These are phyloP conservation scores for Hymenoscyphus albidus DNA, from an alignment of 2,329 filamentous ascomycete species.

Conservation along the genomic window DNA sequence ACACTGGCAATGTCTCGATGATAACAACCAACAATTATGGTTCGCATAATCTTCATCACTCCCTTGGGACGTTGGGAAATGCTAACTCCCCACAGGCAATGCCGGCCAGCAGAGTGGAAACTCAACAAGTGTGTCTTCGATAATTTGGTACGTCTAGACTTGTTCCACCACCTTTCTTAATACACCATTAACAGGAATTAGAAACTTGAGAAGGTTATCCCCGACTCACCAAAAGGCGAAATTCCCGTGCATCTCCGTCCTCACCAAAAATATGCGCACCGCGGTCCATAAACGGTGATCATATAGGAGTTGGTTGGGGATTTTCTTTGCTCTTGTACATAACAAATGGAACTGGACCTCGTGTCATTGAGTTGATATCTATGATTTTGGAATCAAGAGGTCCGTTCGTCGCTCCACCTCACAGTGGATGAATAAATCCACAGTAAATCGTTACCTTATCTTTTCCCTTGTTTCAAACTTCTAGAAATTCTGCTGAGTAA, in stretches of 20 bases:
- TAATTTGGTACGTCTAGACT: slow-evolving; percentile 69
- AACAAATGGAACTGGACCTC: neutral
- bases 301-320: neutral
- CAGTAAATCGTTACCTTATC: no score
- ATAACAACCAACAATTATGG: slow-evolving; percentile 96
- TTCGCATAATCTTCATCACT: no score
- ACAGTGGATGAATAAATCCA: no score
- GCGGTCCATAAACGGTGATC: slow-evolving; percentile 20
- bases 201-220: slow-evolving; percentile 79
- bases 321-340: neutral
- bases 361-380: neutral
- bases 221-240: slow-evolving; percentile 65
- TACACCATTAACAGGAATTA: slow-evolving; percentile 36
- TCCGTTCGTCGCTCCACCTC: no score
- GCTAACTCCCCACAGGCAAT: slow-evolving; percentile 53
- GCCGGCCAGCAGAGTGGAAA: slow-evolving; percentile 79
- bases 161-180: neutral
- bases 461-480: no score
- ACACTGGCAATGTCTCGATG: slow-evolving; percentile 94
- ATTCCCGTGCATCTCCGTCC: slow-evolving; percentile 71
- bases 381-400: neutral
- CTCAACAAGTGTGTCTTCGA: slow-evolving; percentile 95
- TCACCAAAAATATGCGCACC: slow-evolving; percentile 47
- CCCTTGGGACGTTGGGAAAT: no score
- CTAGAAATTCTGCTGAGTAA: no score